Conservation (phyloP, 495 filamentous ascomycete species). For the Umbilicaria muhlenbergii region DNA sequence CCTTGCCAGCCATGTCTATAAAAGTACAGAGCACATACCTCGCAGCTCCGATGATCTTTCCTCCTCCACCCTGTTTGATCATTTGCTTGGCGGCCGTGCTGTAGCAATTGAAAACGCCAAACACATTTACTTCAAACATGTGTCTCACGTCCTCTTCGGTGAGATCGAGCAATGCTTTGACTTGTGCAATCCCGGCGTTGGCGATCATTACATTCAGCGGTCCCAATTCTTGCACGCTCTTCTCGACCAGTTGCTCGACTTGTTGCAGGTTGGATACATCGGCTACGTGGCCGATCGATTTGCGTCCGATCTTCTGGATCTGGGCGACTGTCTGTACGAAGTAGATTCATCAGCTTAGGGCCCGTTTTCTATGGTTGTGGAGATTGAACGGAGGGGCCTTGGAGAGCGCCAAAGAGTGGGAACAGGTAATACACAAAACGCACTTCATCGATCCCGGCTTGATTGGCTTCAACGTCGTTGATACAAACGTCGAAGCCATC, state of each 20-base stretch:
- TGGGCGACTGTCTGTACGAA: constrained; percentile 21
- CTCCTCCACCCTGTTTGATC: constrained; percentile 29
- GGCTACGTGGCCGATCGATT: constrained; percentile 29
- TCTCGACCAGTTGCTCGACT: constrained; percentile 32
- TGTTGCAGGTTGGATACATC: constrained; percentile 36
- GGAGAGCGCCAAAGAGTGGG: too few species aligned
- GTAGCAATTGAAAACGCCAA: constrained; percentile 43
- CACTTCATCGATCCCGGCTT: constrained; percentile 28
- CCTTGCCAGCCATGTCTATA: neutral
- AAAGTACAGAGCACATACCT: constrained; percentile 12
- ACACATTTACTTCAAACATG: constrained; percentile 39
- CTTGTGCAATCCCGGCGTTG: constrained; percentile 44
- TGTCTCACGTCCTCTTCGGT: constrained; percentile 30
- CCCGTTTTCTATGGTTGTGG: too few species aligned
- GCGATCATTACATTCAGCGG: constrained; percentile 43
- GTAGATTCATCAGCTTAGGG: too few species aligned
- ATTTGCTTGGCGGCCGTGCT: constrained; percentile 35
- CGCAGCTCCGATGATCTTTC: constrained; percentile 39
- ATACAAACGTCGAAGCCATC: constrained; percentile 47
- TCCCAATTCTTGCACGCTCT: constrained; percentile 30
- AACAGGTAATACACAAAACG: too few species aligned
- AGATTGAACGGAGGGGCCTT: too few species aligned
- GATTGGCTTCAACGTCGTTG: constrained; percentile 37
- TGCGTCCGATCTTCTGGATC: constrained; percentile 29
- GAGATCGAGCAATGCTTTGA: constrained; percentile 33